Evolutionary conservation across 1,284 basidiomycete genomes (phyloP).

Genomic region (Ganoderma lucidum): DNA sequence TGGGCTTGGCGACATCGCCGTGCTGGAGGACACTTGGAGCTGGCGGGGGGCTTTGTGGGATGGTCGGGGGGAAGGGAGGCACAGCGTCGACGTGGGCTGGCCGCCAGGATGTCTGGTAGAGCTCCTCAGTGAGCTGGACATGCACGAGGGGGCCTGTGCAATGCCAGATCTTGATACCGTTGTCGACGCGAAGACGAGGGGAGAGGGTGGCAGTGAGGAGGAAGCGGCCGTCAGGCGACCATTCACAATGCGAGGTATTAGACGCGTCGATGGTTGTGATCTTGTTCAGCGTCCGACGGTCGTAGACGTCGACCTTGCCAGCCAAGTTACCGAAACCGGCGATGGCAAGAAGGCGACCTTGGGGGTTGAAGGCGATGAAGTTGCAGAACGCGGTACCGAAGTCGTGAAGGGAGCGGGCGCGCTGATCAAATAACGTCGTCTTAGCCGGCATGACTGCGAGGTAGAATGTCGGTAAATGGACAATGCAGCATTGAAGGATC

Average conservation of each 20-base stretch:
- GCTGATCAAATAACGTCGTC: too few species aligned
- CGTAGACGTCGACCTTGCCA: conserved; percentile 93
- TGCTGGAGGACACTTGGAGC: conserved; percentile 61
- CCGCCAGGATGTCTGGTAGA: conserved; percentile 91
- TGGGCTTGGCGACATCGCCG: conserved; percentile 50
- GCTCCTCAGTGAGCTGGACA: conserved; percentile 79
- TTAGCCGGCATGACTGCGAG: too few species aligned
- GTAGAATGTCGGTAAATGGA: too few species aligned
- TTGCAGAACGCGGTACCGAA: too few species aligned
- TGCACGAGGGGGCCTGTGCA: conserved; percentile 89
- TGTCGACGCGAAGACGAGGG: conserved; percentile 95
- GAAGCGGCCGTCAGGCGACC: conserved; percentile 94
- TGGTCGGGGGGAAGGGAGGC: conserved; percentile 74
- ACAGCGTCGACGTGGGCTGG: conserved; percentile 74
- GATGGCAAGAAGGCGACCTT: too few species aligned
- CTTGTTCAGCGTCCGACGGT: conserved; percentile 87
- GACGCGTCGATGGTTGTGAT: conserved; percentile 90
- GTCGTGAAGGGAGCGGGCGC: too few species aligned
- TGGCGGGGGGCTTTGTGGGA: conserved; percentile 82
- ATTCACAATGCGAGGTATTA: conserved; percentile 94
- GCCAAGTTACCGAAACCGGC: conserved; percentile 98
- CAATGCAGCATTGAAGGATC: too few species aligned
- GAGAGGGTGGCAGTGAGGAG: conserved; percentile 94
- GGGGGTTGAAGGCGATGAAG: too few species aligned
- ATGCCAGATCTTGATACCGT: conserved; percentile 97